phyloP scores from a whole-genome alignment of 345 rosid genomes.

The Nasturtium officinale region DNA sequence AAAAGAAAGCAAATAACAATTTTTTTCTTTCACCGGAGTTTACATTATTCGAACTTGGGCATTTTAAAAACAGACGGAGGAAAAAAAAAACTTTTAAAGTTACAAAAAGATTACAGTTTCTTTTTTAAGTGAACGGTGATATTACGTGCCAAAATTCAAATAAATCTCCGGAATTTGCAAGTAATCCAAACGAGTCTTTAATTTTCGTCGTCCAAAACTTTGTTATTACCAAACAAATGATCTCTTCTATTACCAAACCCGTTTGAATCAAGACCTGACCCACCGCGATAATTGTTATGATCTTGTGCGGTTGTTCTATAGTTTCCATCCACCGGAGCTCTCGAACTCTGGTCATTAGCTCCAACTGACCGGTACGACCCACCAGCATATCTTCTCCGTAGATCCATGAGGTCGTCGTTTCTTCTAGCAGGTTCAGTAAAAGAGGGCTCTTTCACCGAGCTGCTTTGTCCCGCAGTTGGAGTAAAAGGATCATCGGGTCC shows the following conservation, averaged over 20 bases:
- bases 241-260: conserved; percentile 79
- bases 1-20: neutral
- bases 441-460: conserved; percentile 55
- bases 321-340: conserved; percentile 61
- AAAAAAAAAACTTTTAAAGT: neutral
- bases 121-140: conserved; percentile 7
- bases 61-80: neutral
- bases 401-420: conserved; percentile 61
- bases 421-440: conserved; percentile 67
- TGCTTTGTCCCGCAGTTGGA: conserved; percentile 54
- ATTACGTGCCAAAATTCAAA: conserved; percentile 8
- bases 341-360: conserved; percentile 52
- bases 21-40: conserved; percentile 1
- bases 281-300: conserved; percentile 58
- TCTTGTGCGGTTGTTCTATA: conserved; percentile 59
- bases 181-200: conserved; percentile 18
- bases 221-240: conserved; percentile 54
- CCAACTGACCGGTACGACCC: conserved; percentile 57
- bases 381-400: conserved; percentile 63
- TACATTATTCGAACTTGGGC: neutral
- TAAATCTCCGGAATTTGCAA: conserved; percentile 5
- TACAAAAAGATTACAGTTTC: conserved; percentile 10
- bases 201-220: conserved; percentile 59
- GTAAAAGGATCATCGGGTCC: conserved; percentile 88
- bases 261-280: conserved; percentile 57